Base-by-base conservation (phyloP, 495 filamentous ascomycete species). In the Talaromyces stipitatus region DNA sequence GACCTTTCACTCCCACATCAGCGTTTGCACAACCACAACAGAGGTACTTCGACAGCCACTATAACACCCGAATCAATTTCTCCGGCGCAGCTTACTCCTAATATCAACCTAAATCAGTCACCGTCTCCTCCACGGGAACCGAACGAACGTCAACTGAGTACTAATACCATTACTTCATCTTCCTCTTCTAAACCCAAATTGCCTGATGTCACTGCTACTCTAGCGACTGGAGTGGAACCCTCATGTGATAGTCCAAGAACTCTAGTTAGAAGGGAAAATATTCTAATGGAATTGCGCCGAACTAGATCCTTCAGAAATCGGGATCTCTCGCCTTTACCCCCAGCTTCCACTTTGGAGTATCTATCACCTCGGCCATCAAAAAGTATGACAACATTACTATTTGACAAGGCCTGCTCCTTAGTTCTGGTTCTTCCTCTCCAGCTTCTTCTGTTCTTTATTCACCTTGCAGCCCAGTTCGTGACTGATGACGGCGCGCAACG, bases 391-490 rank as follows among this genome's bases (percentile, higher is more conserved):
- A 73, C 80, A 9, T 80, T 82, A 0, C 78, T 96, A 23, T 74
- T 95, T 16, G 80, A 85, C 26, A 90, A 87, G 69, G 90, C 89
- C 0, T 85, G 82, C 64, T 81, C 87, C 18, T 75, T 94, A 3
- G 74, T 95, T 1, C 71, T 95, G 24, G 81, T 86, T 0, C 90
- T 90, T 7, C 90, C 91, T 0, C 78, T 84, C 22, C 82, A 89
- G 58, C 78, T 96, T 7, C 77, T 95, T 32, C 76, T 82, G 7
- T 70, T 94, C 38, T 88, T 96, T 76, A 77, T 96, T 7, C 82
- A 82, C 51, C 87, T 96, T 27, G 89, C 91, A 2, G 84, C 87
- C 0, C 82, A 80, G 33, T 88, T 95, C 59, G 78, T 82, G 0
- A 81, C 85, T 20, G 87, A 84, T 4, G 69, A 72, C 2, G 62